A percentile compares a stretch with the other conserved stretches of the same genome.
Evolutionary conservation across 148 eudicot genomes (phyloP).

Genomic region (Fagopyrum homotropicum): DNA sequence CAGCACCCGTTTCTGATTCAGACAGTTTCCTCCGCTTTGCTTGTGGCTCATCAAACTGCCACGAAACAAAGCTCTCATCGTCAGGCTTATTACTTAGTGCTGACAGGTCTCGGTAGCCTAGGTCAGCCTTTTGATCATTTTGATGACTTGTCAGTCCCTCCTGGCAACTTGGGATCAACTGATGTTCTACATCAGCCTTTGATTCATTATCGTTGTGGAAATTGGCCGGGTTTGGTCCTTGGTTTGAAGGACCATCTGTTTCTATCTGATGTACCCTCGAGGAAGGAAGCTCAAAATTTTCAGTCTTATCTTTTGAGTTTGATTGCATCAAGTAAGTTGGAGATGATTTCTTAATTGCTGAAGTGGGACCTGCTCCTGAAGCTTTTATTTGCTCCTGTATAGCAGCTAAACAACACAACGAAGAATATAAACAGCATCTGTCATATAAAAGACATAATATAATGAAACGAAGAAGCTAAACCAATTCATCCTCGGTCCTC

Average conservation of each 20-base stretch:
- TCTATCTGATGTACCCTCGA: conserved; percentile 20
- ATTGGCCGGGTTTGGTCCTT: conserved; percentile 14
- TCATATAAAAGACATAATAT: no score
- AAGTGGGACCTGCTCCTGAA: conserved; percentile 30
- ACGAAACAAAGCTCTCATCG: conserved; percentile 30
- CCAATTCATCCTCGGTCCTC: no score
- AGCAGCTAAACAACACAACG: conserved; percentile 28
- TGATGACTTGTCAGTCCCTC: conserved; percentile 17
- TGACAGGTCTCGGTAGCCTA: conserved; percentile 22
- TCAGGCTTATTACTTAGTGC: conserved; percentile 23
- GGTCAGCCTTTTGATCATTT: conserved; percentile 19
- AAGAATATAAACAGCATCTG: not conserved
- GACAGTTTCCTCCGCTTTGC: conserved; percentile 37
- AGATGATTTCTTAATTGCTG: conserved; percentile 41
- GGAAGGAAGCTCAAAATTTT: conserved; percentile 21
- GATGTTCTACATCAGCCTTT: conserved; percentile 38
- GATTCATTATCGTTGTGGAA: conserved; percentile 20
- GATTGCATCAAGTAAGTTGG: conserved; percentile 18
- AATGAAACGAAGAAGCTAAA: no score
- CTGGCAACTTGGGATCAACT: conserved; percentile 37
- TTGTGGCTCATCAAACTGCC: conserved; percentile 48
- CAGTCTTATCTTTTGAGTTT: conserved; percentile 18
- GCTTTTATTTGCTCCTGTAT: conserved; percentile 41
- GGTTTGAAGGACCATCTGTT: conserved; percentile 5
- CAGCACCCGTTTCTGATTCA: conserved; percentile 19